A percentile compares a stretch with the other conserved stretches of the same genome.
These are phyloP conservation scores for Magnolia sinica DNA, from an alignment of 164 flowering plant genomes.

Conservation along the genomic window DNA sequence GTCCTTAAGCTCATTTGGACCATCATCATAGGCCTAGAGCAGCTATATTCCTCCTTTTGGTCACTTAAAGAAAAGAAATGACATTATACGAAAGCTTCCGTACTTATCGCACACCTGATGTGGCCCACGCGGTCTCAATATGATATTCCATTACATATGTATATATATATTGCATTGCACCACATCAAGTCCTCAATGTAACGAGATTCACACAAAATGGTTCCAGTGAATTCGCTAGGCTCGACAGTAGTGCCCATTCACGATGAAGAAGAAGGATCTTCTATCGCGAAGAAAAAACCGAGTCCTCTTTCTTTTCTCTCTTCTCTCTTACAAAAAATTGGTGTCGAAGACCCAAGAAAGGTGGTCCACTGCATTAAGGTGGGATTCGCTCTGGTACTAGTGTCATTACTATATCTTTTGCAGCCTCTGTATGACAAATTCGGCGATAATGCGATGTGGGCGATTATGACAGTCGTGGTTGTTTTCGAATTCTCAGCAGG, in stretches of 20 bases:
- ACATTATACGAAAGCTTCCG: no score
- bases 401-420: slow-evolving; percentile 62
- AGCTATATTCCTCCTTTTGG: no score
- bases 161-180: neutral
- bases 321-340: neutral
- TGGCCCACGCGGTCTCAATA: no score
- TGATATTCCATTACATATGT: no score
- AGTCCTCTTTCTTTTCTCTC: slow-evolving; percentile 10
- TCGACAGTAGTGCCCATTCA: slow-evolving; percentile 31
- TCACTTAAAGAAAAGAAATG: no score
- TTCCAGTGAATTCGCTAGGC: slow-evolving; percentile 12
- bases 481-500: slow-evolving; percentile 80
- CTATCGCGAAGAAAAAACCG: slow-evolving; percentile 3
- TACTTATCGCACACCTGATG: no score
- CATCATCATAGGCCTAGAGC: no score
- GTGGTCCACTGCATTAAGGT: slow-evolving; percentile 70
- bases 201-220: neutral
- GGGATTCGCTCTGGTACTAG: slow-evolving; percentile 65
- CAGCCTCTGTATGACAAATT: slow-evolving; percentile 60
- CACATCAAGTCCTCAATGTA: neutral
- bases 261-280: slow-evolving; percentile 20
- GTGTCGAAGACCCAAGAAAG: slow-evolving; percentile 24
- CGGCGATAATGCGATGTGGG: slow-evolving; percentile 92
- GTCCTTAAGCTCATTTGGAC: no score
- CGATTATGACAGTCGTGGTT: slow-evolving; percentile 89